Base-by-base conservation (phyloP, 108 stramenopile genomes). In the Skeletonema costatum region DNA sequence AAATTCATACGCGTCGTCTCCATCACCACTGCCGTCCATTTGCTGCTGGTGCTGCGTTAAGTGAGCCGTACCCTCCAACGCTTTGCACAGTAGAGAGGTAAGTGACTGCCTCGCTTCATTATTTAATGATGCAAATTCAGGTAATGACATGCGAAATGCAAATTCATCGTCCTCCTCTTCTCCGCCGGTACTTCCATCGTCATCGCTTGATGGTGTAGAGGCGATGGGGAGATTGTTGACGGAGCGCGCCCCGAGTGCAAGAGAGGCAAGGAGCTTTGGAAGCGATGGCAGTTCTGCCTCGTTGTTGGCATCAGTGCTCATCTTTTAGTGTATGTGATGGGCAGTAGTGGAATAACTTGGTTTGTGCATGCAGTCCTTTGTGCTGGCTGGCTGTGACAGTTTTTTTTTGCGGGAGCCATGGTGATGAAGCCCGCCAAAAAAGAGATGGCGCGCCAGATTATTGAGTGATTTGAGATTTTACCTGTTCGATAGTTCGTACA, bases 161-260 rank as follows among this genome's bases (percentile, higher is more conserved):
- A 85, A 92, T 64, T 96, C 95, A 70, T 89, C 91, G 60, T 80
- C 80, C 17, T 73, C 70, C 41, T 81, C 71, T 19, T 56, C 75
- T 46, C 41, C 41, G 41, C 63, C 71, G 60, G 44, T 42, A 30
- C 53, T 58, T 19, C 64, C 70, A 59, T 60, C 42, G 41, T 68
- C 61, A 39, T 14, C n/a, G n/a, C 12, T 67, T 62, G 66, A 19
- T 32, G 59, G 50, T 31, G 48, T 39, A 33, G 56, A 63, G 78
- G 74, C 21, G 41, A 86, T 32, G 13, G 94, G 92, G 19, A 93
- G 72, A 11, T 71, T 71, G 64, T 91, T 88, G 38, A 90, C 90
- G 41, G 92, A 85, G 16, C 89, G 89, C 10, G 89, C 92, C 2
- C 94, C 94, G 12, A 84, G 79, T 10, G 88, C 89, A 29, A 95